Base-by-base conservation (phyloP, 306 rosid species). In the Prunus armeniaca region DNA sequence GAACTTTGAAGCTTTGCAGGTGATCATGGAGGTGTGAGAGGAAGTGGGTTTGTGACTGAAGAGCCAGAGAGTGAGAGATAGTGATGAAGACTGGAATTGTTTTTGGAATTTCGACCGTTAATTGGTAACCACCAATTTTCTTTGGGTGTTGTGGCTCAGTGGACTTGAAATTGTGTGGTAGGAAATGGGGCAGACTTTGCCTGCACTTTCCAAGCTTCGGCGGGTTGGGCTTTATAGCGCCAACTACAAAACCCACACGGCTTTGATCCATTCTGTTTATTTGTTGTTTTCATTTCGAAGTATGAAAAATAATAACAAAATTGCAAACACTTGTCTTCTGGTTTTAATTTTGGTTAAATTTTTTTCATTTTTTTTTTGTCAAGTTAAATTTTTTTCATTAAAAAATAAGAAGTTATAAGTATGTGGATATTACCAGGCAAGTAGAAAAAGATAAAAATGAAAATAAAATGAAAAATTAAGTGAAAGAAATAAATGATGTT, bases 1-100 rank as follows among this genome's bases (percentile, higher is more conserved):
- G 74, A 82, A 67, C 46, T 60, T 75, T 43, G 86, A 86, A 81
- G 83, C 78, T 76, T 82, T 78, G 91, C 81, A 87, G 74, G 84
- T 78, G 81, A 86, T 80, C 91, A 93, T 89, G 79, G 80, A 11
- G 28, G 34, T 55, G n/a, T 6, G 15, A 18, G 12, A 14, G 43
- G 66, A 27, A 17, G 14, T 18, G 17, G 50, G 38, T 4, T 38
- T 0, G 25, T 18, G 47, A 27, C 9, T 60, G 30, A 71, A 20
- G 76, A 6, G 58, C 49, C 52, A 34, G 32, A 57, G 18, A 9
- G 32, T 5, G 46, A 25, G 47, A 3, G 47, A 51, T 2, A 30
- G 51, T 20, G 19, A 28, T 30, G 19, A 1, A 11, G 4, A 6
- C 3, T 27, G 54, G 25, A 60, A 45, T 41, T 20, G 76, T 57